Base-by-base conservation (phyloP, 2,329 filamentous ascomycete genomes). In the Penicillium digitatum region DNA sequence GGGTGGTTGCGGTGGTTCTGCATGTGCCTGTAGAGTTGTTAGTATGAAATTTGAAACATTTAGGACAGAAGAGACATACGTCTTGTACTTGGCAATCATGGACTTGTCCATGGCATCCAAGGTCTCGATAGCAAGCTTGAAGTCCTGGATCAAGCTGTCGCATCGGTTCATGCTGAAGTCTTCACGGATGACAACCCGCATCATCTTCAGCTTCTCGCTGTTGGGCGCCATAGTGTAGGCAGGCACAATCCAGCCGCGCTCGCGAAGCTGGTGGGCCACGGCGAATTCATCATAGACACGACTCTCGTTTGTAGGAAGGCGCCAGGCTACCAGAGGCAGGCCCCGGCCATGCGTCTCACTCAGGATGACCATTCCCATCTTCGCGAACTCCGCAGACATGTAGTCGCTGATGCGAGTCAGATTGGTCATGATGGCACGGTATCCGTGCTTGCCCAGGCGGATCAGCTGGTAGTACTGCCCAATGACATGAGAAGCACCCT, bases 401-500 rank as follows among this genome's bases (percentile, higher is more conserved):
- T 96, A 95, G 75, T 97, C 90, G 24, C 93, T 87, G 0, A 88
- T 95, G 50, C 88, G 85, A 24, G 90, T 96, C 58, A 97, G 80
- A 78, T 97, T 97, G 67, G 85, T 82, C 93, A 96, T 96, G 79
- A 97, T 96, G 67, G 87, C 82, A 53, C 88, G 85, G 81, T 96
- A 97, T 47, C 93, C 93, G 60, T 87, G 86, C 82, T 95, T 95
- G 58, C 93, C 93, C 4, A 97, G 85, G 29, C 93, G 89, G 72
- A 96, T 96, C 69, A 97, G 82, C 77, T 96, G 92, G 79, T 97
- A 96, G 79, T 96, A 97, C 76, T 97, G 93, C 27, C 90, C 93
- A 59, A 97, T 95, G 68, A 96, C 89, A 71, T 96, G 92, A 6
- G 88, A 90, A 12, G 93, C 93, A 54, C 92, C 92, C 74, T 96